Percentiles rank a stretch among this genome's conserved stretches.
phyloP scores from a whole-genome alignment of 306 rosid genomes.

The Glycine tomentella region DNA sequence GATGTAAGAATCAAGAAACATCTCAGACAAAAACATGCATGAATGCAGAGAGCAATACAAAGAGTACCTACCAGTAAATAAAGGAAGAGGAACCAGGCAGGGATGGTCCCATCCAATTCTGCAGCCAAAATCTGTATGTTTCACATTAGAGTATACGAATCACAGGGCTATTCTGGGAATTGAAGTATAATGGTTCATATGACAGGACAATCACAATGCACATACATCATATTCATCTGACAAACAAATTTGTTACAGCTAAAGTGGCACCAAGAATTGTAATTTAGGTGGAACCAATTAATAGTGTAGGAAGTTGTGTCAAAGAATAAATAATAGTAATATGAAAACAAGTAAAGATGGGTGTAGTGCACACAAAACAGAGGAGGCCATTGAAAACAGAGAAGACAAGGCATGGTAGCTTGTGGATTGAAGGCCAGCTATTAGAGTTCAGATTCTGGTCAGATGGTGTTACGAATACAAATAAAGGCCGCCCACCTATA shows the following conservation, averaged over 20 bases:
- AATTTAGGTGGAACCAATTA: conserved; percentile 18
- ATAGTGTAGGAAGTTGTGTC: neutral
- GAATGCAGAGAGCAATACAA: conserved; percentile 31
- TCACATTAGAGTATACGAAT: conserved; percentile 45
- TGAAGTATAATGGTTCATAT: conserved; percentile 18
- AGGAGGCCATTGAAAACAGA: conserved; percentile 5
- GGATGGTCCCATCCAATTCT: conserved; percentile 98
- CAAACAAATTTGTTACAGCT: conserved; percentile 4
- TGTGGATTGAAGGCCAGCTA: conserved; percentile 16
- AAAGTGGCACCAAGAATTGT: neutral
- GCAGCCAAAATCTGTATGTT: conserved; percentile 92
- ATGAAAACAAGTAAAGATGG: conserved; percentile 24
- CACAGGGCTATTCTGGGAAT: conserved; percentile 27
- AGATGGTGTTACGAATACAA: neutral
- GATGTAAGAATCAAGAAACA: conserved; percentile 14
- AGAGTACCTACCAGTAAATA: conserved; percentile 78
- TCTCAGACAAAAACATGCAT: neutral
- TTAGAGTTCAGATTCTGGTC: conserved; percentile 20
- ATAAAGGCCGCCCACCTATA: too few relatives aligned
- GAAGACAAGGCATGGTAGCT: neutral
- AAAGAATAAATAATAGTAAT: neutral
- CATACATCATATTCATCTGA: conserved; percentile 14
- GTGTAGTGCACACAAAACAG: conserved; percentile 6
- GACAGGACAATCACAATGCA: conserved; percentile 22
- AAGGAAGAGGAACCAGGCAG: conserved; percentile 81